Conservation (phyloP, 257 asterid species). For the Paraleonurus japonicus region DNA sequence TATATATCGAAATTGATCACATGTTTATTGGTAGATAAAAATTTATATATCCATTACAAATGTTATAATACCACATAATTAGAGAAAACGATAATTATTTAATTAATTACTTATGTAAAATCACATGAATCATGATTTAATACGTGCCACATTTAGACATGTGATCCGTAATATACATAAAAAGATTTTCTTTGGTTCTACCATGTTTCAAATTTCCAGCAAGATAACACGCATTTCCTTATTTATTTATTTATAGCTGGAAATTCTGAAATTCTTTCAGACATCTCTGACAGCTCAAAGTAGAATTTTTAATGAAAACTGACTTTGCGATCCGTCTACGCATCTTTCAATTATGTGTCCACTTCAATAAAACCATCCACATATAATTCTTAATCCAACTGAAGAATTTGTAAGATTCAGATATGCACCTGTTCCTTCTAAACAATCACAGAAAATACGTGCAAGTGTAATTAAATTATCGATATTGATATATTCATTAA, state of each 20-base stretch:
- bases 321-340: background rate
- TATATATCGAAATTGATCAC: too few species aligned
- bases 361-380: background rate
- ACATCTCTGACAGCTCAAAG: slow-evolving; percentile 16
- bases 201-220: background rate
- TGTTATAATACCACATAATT: too few species aligned
- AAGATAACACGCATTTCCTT: background rate
- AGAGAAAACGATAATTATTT: too few species aligned
- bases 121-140: too few species aligned
- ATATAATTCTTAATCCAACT: background rate
- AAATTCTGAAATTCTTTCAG: background rate
- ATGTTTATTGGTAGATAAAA: too few species aligned
- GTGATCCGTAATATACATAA: too few species aligned
- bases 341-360: background rate
- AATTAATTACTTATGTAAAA: too few species aligned
- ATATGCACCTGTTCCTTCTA: too few species aligned
- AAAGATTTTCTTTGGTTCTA: background rate
- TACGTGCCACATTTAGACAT: too few species aligned
- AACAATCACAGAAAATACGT: too few species aligned
- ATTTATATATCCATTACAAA: too few species aligned
- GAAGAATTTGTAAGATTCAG: background rate
- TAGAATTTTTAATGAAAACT: background rate
- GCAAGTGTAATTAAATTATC: too few species aligned
- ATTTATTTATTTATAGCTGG: background rate
- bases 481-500: background rate